Evolutionary conservation across 1,284 basidiomycete species (phyloP), one percentile per base, ranked within the genome.

Genomic region (Cryptococcus maquisensis): DNA sequence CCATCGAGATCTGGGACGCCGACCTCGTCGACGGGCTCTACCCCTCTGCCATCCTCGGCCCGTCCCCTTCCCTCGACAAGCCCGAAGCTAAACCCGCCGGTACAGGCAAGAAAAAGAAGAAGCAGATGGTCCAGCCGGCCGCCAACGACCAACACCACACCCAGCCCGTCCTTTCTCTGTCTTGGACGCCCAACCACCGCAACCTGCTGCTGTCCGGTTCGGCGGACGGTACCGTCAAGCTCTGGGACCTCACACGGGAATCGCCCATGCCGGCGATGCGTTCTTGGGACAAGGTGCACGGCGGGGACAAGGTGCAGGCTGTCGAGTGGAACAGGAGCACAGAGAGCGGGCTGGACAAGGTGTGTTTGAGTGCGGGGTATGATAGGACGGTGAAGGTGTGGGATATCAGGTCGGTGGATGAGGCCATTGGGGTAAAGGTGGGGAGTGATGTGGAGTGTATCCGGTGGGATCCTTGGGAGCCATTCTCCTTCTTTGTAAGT

Each of bases 1-100:
- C 95, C 69, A 98, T 99, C 65, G 96, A 99, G 76, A 93, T 99
- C 64, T 98, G 95, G 93, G 92, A 90, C 42, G 82, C 98, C 62
- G 94, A 98, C 72, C 81, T 88, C 23, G 82, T 98, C 51, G 96
- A 98, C 68, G 86, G 90, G 10, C 87, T 98, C 79, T 98, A 96
- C 72, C 96, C 96, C 0, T 84, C 89, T 61, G 86, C 87, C 55
- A 85, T 99, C 52, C 85, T 98, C 24, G 96, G 96, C 10, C 85
- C 70, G 0, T 63, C 69, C 3, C 70, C 71, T 7, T 64, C 90
- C 41, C 86, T 88, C 3, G 86, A 94, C 69, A 84, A 86, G 67
- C 87, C 88, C n/a, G 78, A 88, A 42, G 84, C 88, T 1, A 81
- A 81, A 43, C 84, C 89, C 3, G 79, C 85, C 3, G 89, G 89